Evolutionary conservation across 257 asterid genomes (phyloP).

Genomic region (Ocimum tenuiflorum): DNA sequence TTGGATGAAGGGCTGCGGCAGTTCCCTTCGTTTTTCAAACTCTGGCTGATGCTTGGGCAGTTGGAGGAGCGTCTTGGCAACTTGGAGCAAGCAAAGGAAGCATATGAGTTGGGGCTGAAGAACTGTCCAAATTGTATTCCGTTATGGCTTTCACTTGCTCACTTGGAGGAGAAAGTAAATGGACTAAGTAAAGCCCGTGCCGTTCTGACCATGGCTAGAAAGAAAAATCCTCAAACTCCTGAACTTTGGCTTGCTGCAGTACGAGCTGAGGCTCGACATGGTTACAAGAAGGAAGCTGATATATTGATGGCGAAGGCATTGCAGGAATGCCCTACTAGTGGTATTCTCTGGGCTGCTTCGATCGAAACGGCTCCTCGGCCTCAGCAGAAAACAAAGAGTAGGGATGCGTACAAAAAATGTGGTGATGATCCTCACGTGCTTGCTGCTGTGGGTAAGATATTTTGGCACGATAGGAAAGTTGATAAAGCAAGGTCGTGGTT

Average conservation of each 20-base stretch:
- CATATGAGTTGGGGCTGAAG: conserved; percentile 61
- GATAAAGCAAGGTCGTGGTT: conserved; percentile 73
- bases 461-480: conserved; percentile 85
- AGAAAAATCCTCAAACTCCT: conserved; percentile 71
- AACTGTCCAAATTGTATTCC: conserved; percentile 62
- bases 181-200: conserved; percentile 81
- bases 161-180: conserved; percentile 63
- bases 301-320: conserved; percentile 79
- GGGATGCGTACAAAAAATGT: conserved; percentile 63
- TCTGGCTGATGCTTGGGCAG: conserved; percentile 92
- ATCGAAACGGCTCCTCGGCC: conserved; percentile 76
- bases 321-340: conserved; percentile 84
- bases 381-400: conserved; percentile 55
- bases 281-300: conserved; percentile 75
- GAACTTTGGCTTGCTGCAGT: conserved; percentile 90
- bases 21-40: conserved; percentile 73
- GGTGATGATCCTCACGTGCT: conserved; percentile 64
- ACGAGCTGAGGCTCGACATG: conserved; percentile 70
- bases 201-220: conserved; percentile 71
- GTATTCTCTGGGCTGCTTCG: conserved; percentile 72
- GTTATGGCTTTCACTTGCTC: conserved; percentile 79
- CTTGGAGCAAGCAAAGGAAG: conserved; percentile 55
- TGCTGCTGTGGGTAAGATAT: conserved; percentile 71
- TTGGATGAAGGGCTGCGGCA: conserved; percentile 69
- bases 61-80: conserved; percentile 67